Conservation (phyloP, 352 stramenopile species). For the Phytophthora fragariae region DNA sequence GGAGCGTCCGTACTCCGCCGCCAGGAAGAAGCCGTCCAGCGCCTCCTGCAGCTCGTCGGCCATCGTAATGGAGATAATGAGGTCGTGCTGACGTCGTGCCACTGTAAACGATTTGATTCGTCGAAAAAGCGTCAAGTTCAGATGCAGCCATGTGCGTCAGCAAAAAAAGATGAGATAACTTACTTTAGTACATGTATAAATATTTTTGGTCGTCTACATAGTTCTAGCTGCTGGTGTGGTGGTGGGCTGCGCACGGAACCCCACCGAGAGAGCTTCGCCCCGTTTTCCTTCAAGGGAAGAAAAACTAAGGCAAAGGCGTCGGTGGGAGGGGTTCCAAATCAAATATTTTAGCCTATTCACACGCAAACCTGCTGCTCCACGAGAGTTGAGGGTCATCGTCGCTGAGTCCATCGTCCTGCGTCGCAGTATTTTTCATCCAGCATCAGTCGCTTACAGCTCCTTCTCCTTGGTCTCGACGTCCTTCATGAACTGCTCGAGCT, state of each 20-base stretch:
- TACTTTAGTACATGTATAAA: conserved; percentile 24
- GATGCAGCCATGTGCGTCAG: conserved; percentile 32
- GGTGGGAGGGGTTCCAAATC: conserved; percentile 30
- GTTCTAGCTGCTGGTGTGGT: neutral
- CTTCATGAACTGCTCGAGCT: conserved; percentile 79
- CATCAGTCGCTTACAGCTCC: conserved; percentile 27
- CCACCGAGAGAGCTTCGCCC: conserved; percentile 50
- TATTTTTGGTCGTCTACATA: conserved; percentile 10
- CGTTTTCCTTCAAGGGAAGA: conserved; percentile 49
- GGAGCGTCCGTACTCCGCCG: conserved; percentile 80
- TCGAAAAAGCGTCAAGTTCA: conserved; percentile 27
- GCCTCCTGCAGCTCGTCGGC: conserved; percentile 69
- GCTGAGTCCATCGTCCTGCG: conserved; percentile 15
- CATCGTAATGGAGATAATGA: conserved; percentile 17
- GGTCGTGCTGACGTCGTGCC: conserved; percentile 25
- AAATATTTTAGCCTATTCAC: conserved; percentile 51
- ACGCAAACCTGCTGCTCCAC: conserved; percentile 37
- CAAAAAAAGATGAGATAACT: neutral
- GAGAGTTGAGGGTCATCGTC: neutral
- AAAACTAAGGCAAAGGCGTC: conserved; percentile 41
- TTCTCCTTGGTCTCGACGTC: conserved; percentile 44
- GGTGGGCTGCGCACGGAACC: conserved; percentile 1
- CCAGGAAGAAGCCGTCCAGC: conserved; percentile 83
- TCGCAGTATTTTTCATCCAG: conserved; percentile 30
- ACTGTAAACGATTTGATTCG: conserved; percentile 39